Base-by-base conservation (phyloP, 192 early-diverging fungal genomes). In the Umbelopsis ramanniana region DNA sequence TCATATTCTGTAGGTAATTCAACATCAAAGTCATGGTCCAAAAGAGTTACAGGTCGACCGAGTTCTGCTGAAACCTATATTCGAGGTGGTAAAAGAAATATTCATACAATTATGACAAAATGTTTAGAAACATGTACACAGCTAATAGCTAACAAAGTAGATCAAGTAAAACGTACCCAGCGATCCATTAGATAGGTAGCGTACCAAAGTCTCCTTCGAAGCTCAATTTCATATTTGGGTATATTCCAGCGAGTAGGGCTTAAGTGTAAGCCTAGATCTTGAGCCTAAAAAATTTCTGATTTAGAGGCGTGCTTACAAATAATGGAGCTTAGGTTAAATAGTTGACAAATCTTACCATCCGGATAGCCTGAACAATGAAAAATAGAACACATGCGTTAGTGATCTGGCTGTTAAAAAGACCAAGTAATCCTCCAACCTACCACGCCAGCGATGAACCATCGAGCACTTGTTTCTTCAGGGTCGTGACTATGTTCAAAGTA, bases 151-250 rank as follows among this genome's bases (percentile, higher is more conserved):
- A n/a, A 12, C 46, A 47, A 45, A 23, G 9, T 47, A 17, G 12
- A 21, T 47, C 7, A 45, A 66, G 3, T 4, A 38, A 19, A 35
- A 19, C 45, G 37, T 68, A 75, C 77, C 84, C 89, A 90, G 66
- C 89, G 79, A 69, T 94, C 93, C 74, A 89, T 83, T 2, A 89
- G 68, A 60, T 90, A 92, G 73, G 82, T 84, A 17, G 86, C 81
- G 85, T 88, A 94, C 93, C 93, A 94, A 4, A 91, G 82, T n/a
- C 91, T 84, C 35, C 83, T 85, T n/a, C 93, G 77, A 24, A 90
- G 73, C 75, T 92, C 89, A 0, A 76, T 73, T 69, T 94, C 90
- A 17, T 76, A 48, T 22, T 76, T 73, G 47, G 85, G 83, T 10
- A 87, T 57, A 63, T 80, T 78, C 82, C 86, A 87, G 29, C 73